Evolutionary conservation across 495 filamentous ascomycete species (phyloP), one percentile per base, ranked within the genome.

Genomic region (Hyaloscypha hepaticicola): DNA sequence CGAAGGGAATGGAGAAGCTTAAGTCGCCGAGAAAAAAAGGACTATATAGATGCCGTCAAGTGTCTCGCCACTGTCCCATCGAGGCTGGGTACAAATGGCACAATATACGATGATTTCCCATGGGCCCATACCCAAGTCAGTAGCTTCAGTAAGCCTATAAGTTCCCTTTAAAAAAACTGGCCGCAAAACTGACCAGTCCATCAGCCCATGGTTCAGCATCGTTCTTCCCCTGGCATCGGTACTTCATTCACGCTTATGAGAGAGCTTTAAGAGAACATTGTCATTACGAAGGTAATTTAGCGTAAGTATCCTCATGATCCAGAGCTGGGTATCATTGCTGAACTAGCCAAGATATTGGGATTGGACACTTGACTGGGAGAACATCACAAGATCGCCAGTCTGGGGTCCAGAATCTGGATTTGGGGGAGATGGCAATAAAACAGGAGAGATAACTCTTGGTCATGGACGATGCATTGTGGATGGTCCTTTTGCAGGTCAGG

Each of bases 141-240:
- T 14, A 19, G 11, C 49, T 31, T 25, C n/a, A 27, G 64, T 66
- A 56, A 4, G 29, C 52, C 21, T 5, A 9, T 27, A 24, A 21
- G 16, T 26, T 14, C 45, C n/a, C 16, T 31, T 22, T 8, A 48
- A 26, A n/a, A 5, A 33, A 22, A 52, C 50, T 53, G 3, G 50
- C 24, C 21, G 50, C 50, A 53, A 14, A 25, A 25, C 22, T 53
- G 25, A 53, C 21, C 19, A 53, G n/a, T n/a, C 24, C 3, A 24
- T 9, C 28, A 61, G 61, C 55, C 4, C 49, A 60, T 31, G 9
- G 28, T 2, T 24, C 48, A 3, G 49, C 66, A 6, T 12, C 49
- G 2, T 90, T 92, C 74, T 74, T 90, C 26, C 73, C 82, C 1
- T 92, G 89, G 87, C 90, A 92, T 70, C 79, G 89, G n/a, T 89